Conservation (phyloP, 495 filamentous ascomycete genomes). For the Penicillium daleae region DNA sequence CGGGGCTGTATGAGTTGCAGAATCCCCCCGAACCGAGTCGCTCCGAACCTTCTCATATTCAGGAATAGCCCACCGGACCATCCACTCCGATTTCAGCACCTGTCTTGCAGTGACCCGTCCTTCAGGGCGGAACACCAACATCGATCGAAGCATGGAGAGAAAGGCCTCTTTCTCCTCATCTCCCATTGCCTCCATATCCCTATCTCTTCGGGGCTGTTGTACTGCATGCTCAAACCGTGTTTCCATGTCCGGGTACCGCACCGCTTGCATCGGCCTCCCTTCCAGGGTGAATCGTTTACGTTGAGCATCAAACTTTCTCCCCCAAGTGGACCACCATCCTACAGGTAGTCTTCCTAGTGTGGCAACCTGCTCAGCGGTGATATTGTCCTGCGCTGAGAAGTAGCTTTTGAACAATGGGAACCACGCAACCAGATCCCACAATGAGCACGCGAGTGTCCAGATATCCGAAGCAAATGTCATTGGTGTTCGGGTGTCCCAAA, state of each 20-base stretch:
- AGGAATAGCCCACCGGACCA: slow-evolving; percentile 31
- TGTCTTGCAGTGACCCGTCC: slow-evolving; percentile 26
- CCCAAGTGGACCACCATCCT: slow-evolving; percentile 1
- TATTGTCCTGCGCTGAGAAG: not conserved
- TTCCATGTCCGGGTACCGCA: not conserved
- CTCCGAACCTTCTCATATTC: slow-evolving; percentile 14
- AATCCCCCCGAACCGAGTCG: not conserved
- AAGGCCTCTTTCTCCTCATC: not conserved
- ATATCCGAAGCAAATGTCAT: not conserved
- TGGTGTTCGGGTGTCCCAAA: not conserved
- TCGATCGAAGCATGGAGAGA: not conserved
- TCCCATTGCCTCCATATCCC: not conserved
- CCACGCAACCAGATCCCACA: slow-evolving; percentile 4
- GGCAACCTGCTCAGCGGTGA: slow-evolving; percentile 1
- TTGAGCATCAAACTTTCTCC: not conserved
- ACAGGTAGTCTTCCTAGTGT: not conserved
- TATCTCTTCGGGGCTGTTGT: not conserved
- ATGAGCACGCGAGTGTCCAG: not conserved
- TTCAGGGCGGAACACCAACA: slow-evolving; percentile 21
- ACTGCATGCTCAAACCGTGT: not conserved
- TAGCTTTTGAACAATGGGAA: slow-evolving; percentile 2
- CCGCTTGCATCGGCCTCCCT: not conserved
- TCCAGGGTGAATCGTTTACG: not conserved
- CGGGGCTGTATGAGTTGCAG: not conserved
- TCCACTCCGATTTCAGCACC: slow-evolving; percentile 35